Percentiles rank a stretch among this genome's conserved stretches.
These are phyloP conservation scores for Metschnikowia matae DNA, from an alignment of 805 yeast genomes.

Conservation along the genomic window DNA sequence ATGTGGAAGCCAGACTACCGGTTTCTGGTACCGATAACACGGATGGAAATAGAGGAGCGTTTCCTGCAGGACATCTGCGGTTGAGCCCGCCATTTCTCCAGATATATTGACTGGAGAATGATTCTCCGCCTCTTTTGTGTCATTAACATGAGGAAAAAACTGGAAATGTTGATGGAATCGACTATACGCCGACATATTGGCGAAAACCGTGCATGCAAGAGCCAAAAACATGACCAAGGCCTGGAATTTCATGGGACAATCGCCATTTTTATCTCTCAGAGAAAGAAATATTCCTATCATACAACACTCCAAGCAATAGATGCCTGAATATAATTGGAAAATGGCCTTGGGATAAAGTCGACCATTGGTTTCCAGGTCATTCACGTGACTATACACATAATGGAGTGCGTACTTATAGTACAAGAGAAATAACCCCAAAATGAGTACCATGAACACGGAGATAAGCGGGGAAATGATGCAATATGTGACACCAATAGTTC, in stretches of 20 bases:
- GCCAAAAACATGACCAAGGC: slow-evolving; percentile 51
- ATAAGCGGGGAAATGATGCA: slow-evolving; percentile 78
- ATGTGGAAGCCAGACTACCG: slow-evolving; percentile 38
- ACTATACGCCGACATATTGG: slow-evolving; percentile 50
- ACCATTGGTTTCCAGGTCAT: slow-evolving; percentile 65
- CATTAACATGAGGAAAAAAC: slow-evolving; percentile 22
- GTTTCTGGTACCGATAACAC: slow-evolving; percentile 33
- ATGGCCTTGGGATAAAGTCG: slow-evolving; percentile 69
- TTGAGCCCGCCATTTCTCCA: not conserved
- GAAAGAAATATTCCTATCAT: slow-evolving; percentile 71
- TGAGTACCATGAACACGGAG: slow-evolving; percentile 57
- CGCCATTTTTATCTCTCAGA: slow-evolving; percentile 47
- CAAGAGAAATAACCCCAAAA: slow-evolving; percentile 45
- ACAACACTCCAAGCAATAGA: slow-evolving; percentile 77
- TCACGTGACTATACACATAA: slow-evolving; percentile 49
- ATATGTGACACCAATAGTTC: slow-evolving; percentile 74
- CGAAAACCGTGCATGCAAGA: slow-evolving; percentile 50
- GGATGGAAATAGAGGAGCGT: slow-evolving; percentile 34
- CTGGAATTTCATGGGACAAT: slow-evolving; percentile 42
- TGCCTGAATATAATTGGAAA: slow-evolving; percentile 72
- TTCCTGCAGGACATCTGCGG: not conserved
- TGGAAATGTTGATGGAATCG: slow-evolving; percentile 33
- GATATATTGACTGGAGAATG: not conserved
- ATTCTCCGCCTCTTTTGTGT: not conserved
- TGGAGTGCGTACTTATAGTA: slow-evolving; percentile 70